Conservation (phyloP, 108 stramenopile genomes). For the Parmales sp. region DNA sequence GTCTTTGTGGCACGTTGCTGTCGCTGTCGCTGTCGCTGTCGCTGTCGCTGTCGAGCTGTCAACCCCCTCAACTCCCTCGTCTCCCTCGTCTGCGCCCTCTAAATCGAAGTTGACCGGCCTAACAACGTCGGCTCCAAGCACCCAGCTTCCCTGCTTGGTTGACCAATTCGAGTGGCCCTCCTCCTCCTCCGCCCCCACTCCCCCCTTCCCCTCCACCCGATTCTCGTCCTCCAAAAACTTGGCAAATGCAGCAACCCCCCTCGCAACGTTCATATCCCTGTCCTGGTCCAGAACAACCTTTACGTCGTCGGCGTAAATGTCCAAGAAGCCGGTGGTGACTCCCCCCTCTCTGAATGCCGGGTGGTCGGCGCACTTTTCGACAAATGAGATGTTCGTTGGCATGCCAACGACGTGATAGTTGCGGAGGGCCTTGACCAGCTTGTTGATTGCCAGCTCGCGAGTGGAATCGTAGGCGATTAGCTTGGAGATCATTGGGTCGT, state of each 20-base stretch:
- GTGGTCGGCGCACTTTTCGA: slow-evolving; percentile 58
- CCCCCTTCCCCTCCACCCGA: no score
- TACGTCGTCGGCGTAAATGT: slow-evolving; percentile 35
- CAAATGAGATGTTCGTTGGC: slow-evolving; percentile 75
- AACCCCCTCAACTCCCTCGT: no score
- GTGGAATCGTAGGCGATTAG: slow-evolving; percentile 28
- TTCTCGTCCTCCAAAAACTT: slow-evolving; percentile 32
- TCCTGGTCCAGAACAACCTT: background rate
- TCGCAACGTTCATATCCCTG: slow-evolving; percentile 14
- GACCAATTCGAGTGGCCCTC: no score
- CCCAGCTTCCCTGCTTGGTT: no score
- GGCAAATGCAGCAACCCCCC: slow-evolving; percentile 40
- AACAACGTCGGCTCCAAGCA: no score
- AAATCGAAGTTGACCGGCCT: background rate
- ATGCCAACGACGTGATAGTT: slow-evolving; percentile 68
- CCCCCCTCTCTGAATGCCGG: slow-evolving; percentile 55
- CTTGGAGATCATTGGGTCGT: slow-evolving; percentile 55
- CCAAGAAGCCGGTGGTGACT: slow-evolving; percentile 70
- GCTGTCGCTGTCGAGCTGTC: no score
- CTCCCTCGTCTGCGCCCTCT: background rate
- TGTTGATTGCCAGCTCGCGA: slow-evolving; percentile 41
- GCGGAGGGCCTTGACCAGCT: slow-evolving; percentile 43
- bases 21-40: no score
- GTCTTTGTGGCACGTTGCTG: no score
- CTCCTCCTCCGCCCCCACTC: no score